A percentile compares a stretch with the other conserved stretches of the same genome.
Conservation (phyloP, 78 protist genomes). For the Dictyostelium brefeldianum region DNA sequence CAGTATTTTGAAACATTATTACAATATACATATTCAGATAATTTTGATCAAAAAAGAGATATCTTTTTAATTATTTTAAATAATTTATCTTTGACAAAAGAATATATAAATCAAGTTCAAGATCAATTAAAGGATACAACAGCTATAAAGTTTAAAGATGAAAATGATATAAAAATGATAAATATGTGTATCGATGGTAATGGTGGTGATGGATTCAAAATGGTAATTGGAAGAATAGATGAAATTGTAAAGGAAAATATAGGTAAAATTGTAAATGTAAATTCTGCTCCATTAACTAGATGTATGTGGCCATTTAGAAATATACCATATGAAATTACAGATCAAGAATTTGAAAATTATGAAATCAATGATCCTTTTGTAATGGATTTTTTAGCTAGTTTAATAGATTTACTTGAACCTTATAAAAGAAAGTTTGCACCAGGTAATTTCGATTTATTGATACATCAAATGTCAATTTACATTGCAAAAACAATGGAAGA, state of each 20-base stretch:
- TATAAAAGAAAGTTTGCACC: constrained; percentile 22
- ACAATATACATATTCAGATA: constrained; percentile 27
- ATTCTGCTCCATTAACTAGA: constrained; percentile 24
- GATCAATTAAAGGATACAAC: constrained; percentile 31
- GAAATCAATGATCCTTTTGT: constrained; percentile 79
- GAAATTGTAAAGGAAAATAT: constrained; percentile 36
- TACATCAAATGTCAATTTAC: constrained; percentile 30
- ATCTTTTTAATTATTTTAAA: constrained; percentile 49
- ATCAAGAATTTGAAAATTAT: constrained; percentile 53
- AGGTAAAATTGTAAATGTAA: constrained; percentile 25
- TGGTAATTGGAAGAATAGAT: constrained; percentile 16
- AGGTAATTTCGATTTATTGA: constrained; percentile 34
- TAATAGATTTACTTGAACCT: constrained; percentile 15
- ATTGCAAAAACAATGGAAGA: constrained; percentile 37
- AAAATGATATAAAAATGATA: constrained; percentile 57
- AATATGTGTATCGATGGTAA: constrained; percentile 33
- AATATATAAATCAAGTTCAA: constrained; percentile 35
- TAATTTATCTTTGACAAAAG: constrained; percentile 30
- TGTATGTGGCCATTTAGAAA: constrained; percentile 50
- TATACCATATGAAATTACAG: constrained; percentile 44
- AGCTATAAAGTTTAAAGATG: constrained; percentile 1
- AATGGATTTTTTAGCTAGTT: constrained; percentile 20
- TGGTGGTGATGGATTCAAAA: constrained; percentile 36
- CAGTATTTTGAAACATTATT: constrained; percentile 61
- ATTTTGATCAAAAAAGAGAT: constrained; percentile 72